Evolutionary conservation across 179 eudicot species (phyloP).

Genomic region (Beta macrorhiza): DNA sequence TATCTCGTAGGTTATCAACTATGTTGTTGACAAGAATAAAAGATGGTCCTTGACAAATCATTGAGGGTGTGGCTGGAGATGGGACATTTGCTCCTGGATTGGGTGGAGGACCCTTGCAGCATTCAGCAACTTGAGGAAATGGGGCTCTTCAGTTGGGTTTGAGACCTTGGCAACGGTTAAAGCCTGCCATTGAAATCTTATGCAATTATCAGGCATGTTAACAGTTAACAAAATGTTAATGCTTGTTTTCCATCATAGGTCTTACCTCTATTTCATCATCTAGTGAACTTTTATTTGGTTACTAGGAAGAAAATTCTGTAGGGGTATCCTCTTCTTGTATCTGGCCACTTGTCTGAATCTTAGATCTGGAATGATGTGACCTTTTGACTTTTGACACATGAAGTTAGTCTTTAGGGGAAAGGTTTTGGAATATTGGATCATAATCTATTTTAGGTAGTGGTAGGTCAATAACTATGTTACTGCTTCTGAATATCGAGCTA

Average conservation of each 20-base stretch:
- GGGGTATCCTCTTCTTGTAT: background rate
- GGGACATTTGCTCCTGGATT: constrained; percentile 54
- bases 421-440: background rate
- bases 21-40: constrained; percentile 54
- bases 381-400: background rate
- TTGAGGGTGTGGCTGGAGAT: constrained; percentile 52
- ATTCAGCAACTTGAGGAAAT: constrained; percentile 51
- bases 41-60: constrained; percentile 85
- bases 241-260: background rate
- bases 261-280: background rate
- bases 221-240: background rate
- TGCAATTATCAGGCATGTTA: constrained; percentile 90
- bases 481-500: background rate
- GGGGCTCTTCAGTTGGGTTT: constrained; percentile 58
- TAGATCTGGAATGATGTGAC: background rate
- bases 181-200: constrained; percentile 84
- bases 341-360: constrained; percentile 1
- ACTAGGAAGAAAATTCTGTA: background rate
- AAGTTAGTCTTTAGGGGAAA: background rate
- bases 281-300: background rate
- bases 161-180: constrained; percentile 76
- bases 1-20: constrained; percentile 67
- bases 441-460: background rate
- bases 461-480: background rate
- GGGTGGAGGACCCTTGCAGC: constrained; percentile 58